These are phyloP conservation scores for Colletotrichum sp. DNA, from an alignment of 2,329 filamentous ascomycete species.

Conservation along the genomic window DNA sequence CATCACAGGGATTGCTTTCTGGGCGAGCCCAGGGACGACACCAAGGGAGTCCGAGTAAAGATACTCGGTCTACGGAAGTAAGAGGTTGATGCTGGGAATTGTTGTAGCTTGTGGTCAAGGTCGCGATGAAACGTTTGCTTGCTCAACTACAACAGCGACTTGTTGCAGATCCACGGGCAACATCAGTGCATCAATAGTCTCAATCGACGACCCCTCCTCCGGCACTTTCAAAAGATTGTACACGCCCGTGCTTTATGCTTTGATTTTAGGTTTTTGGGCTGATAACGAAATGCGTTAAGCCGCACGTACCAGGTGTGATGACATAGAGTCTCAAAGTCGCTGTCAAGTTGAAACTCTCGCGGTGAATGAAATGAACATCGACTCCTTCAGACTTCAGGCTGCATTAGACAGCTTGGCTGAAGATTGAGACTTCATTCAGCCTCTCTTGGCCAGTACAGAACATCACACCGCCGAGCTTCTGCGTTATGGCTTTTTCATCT, in stretches of 20 bases:
- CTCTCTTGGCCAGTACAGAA: not conserved
- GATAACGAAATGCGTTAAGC: not conserved
- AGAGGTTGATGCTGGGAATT: not conserved
- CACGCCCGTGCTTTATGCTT: not conserved
- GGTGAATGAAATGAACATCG: not conserved
- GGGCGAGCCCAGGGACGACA: not conserved
- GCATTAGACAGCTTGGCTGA: not conserved
- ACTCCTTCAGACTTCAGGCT: not conserved
- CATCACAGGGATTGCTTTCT: constrained; percentile 6
- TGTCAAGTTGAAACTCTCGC: not conserved
- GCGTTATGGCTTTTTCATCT: not conserved
- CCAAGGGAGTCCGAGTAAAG: not conserved
- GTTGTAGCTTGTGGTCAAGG: not conserved
- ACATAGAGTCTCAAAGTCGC: not conserved
- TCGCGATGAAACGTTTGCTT: not conserved
- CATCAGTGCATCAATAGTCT: not conserved
- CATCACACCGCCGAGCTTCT: not conserved
- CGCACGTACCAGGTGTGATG: not conserved
- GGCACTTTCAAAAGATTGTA: not conserved
- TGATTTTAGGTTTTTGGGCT: not conserved
- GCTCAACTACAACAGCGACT: not conserved
- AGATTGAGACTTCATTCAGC: not conserved
- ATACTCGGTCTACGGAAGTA: not conserved
- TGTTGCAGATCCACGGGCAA: not conserved
- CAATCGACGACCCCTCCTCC: not conserved